Percentiles rank a stretch among this genome's conserved stretches.
Conservation (phyloP, 1,139 yeast species). For the Kluyveromyces marxianus region DNA sequence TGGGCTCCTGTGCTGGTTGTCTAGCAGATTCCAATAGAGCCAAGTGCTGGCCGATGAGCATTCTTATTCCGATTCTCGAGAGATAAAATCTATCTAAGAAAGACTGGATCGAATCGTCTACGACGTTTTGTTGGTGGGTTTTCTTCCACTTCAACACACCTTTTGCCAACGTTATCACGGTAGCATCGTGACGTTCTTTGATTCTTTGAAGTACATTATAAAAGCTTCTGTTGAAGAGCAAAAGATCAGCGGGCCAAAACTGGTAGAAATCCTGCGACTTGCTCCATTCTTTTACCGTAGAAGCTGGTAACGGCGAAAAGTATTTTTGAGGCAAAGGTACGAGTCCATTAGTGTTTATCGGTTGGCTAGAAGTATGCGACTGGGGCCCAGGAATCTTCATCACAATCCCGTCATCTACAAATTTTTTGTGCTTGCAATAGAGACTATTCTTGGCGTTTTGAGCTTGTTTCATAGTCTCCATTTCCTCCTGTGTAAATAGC, state of each 20-base stretch:
- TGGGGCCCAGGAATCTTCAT: slow-evolving; percentile 21
- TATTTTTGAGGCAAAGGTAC: slow-evolving; percentile 38
- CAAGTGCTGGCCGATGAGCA: slow-evolving; percentile 85
- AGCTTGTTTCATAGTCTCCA: slow-evolving; percentile 1
- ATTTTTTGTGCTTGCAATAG: slow-evolving; percentile 2
- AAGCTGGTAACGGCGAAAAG: slow-evolving; percentile 50
- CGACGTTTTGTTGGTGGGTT: slow-evolving; percentile 38
- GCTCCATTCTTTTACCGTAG: slow-evolving; percentile 24
- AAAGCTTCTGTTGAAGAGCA: slow-evolving; percentile 61
- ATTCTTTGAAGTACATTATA: slow-evolving; percentile 61
- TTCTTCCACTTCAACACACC: slow-evolving; percentile 88
- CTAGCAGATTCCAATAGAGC: slow-evolving; percentile 33
- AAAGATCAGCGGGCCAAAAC: slow-evolving; percentile 66
- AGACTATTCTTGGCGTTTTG: not conserved
- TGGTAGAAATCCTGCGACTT: slow-evolving; percentile 7
- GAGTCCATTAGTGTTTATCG: not conserved
- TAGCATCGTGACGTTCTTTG: slow-evolving; percentile 83
- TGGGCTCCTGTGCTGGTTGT: slow-evolving; percentile 1
- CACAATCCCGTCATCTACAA: slow-evolving; percentile 45
- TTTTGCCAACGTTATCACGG: slow-evolving; percentile 87
- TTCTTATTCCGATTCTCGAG: slow-evolving; percentile 82
- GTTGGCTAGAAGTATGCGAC: slow-evolving; percentile 2
- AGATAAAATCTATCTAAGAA: slow-evolving; percentile 78
- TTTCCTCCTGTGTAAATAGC: slow-evolving; percentile 6
- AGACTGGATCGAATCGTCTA: slow-evolving; percentile 64